A percentile compares a stretch with the other conserved stretches of the same genome.
These are phyloP conservation scores for Candida albicans DNA, from an alignment of 1,139 yeast genomes.

Conservation along the genomic window DNA sequence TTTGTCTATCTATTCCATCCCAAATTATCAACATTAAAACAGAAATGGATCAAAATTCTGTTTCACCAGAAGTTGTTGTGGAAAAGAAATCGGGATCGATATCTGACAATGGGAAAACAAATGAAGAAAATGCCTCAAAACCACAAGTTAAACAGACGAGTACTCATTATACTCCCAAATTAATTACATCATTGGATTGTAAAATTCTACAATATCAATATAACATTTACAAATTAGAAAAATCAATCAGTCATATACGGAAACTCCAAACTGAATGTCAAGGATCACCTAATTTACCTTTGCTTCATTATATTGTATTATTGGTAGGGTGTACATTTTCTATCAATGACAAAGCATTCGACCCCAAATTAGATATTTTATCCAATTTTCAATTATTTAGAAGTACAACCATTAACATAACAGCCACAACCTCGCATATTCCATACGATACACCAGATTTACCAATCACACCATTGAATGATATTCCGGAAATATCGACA, in stretches of 20 bases:
- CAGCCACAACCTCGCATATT: slow-evolving; percentile 39
- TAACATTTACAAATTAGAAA: slow-evolving; percentile 34
- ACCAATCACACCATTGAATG: slow-evolving; percentile 28
- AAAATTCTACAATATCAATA: slow-evolving; percentile 41
- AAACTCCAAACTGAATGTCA: slow-evolving; percentile 9
- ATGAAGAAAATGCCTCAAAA: no score
- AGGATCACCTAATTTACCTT: slow-evolving; percentile 18
- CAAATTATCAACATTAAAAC: no score
- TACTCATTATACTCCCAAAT: slow-evolving; percentile 4
- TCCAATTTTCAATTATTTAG: slow-evolving; percentile 43
- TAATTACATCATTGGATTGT: slow-evolving; percentile 16
- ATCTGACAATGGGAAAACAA: no score
- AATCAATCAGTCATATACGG: slow-evolving; percentile 22
- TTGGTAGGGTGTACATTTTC: slow-evolving; percentile 48
- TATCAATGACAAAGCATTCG: slow-evolving; percentile 48
- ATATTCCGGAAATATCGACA: slow-evolving; percentile 29
- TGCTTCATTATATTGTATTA: slow-evolving; percentile 40
- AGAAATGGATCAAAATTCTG: no score
- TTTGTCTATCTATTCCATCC: no score
- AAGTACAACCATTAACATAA: slow-evolving; percentile 27
- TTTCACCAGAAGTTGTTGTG: no score
- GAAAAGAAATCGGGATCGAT: no score
- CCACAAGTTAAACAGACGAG: neutral
- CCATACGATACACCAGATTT: slow-evolving; percentile 42
- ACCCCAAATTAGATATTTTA: slow-evolving; percentile 42